Evolutionary conservation across 2,329 filamentous ascomycete species (phyloP), one percentile per base, ranked within the genome.

Genomic region (Penicillium palitans): DNA sequence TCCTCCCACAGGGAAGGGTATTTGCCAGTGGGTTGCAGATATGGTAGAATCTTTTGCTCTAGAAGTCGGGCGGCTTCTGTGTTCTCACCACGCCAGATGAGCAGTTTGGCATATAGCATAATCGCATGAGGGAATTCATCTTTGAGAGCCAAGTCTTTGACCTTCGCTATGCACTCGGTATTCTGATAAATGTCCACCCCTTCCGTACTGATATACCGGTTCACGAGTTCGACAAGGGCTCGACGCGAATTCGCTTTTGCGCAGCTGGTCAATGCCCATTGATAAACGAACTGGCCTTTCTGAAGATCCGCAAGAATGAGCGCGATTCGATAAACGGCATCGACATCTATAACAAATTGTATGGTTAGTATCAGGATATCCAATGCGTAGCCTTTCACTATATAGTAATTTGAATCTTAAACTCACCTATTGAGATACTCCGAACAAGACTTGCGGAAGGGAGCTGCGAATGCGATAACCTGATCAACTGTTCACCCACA

Each of bases 71-170:
- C 40, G 4, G 69, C 71, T 17, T 68, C 59, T 4, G 53, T 19
- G 33, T 66, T 59, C 17, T 68, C 46, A 3, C 66, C 66, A 7
- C 66, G 66, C 17, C 55, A 50, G 15, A 61, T 61, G 4, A 73
- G 61, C 2, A 72, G 55, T 19, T 68, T 64, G 7, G 70, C 72
- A 13, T 72, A 68, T 7, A 74, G 29, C 12, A 69, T 44, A 45
- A 74, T 67, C 1, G 72, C 72, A 6, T 65, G 59, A 0, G 72
- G 72, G 39, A 69, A 68, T 8, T 60, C 63, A 19, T 66, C 52
- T 6, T 64, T 53, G 1, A 59, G 39, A 13, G 72, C 70, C 6
- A 72, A 52, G 5, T 59, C 46, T 35, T 71, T 65, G 17, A 74
- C 44, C 13, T 55, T 45, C 1, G 62, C 51, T 3, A 70, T 61